These are phyloP conservation scores for Pichia heedii DNA, from an alignment of 805 yeast species.

Conservation along the genomic window DNA sequence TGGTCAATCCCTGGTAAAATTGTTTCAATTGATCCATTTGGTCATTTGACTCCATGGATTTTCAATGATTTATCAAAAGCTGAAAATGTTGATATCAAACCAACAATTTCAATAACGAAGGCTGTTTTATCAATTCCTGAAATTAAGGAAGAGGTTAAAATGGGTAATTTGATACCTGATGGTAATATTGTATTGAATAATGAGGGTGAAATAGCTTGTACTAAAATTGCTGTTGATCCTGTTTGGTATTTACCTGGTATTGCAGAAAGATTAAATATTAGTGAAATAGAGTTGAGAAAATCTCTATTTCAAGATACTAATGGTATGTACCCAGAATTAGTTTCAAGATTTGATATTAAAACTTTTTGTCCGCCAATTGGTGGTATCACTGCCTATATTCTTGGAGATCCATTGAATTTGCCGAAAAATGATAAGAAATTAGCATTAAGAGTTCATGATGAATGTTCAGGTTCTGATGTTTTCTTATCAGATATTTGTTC, in stretches of 20 bases:
- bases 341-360: conserved; percentile 60
- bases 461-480: conserved; percentile 64
- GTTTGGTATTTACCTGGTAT: conserved; percentile 67
- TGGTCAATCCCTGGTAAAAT: conserved; percentile 51
- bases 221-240: conserved; percentile 61
- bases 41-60: conserved; percentile 57
- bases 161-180: conserved; percentile 47
- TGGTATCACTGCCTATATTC: conserved; percentile 56
- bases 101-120: conserved; percentile 59
- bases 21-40: conserved; percentile 59
- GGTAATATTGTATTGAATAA: conserved; percentile 52
- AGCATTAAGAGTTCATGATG: conserved; percentile 58
- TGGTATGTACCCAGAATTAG: conserved; percentile 61
- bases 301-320: conserved; percentile 61
- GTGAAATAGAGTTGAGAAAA: conserved; percentile 47
- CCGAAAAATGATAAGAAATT: conserved; percentile 42
- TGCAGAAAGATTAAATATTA: conserved; percentile 51
- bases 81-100: conserved; percentile 48
- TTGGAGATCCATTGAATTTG: conserved; percentile 49
- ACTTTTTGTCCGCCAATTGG: conserved; percentile 64
- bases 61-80: conserved; percentile 35
- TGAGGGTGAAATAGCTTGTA: conserved; percentile 52
- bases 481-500: conserved; percentile 64
- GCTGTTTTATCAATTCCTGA: conserved; percentile 56
- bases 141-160: conserved; percentile 44